These are phyloP conservation scores for Zizania latifolia DNA, from an alignment of 176 grass and related monocot genomes.

Conservation along the genomic window DNA sequence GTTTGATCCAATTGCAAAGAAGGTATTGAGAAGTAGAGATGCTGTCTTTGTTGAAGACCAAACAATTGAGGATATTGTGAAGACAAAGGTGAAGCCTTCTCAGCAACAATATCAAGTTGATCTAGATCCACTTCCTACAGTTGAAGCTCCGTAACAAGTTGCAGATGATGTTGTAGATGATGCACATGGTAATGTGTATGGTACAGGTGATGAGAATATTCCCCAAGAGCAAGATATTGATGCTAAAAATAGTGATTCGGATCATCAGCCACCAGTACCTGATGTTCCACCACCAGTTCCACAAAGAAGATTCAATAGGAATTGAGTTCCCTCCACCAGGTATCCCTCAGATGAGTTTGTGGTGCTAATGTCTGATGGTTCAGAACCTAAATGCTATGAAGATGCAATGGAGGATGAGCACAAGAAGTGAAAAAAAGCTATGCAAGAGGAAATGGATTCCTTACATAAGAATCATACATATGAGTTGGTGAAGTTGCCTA, in stretches of 20 bases:
- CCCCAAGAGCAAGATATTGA: neutral
- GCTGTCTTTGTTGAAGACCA: slow-evolving; percentile 4
- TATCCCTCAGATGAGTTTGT: neutral
- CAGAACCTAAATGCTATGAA: neutral
- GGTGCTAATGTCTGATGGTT: slow-evolving; percentile 1
- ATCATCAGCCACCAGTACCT: neutral
- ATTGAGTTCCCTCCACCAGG: neutral
- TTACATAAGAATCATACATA: slow-evolving; percentile 1
- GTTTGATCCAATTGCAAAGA: neutral
- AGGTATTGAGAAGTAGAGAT: neutral
- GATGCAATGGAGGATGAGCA: neutral
- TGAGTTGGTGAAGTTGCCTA: neutral
- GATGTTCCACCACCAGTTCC: neutral
- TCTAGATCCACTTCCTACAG: neutral
- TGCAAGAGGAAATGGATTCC: slow-evolving; percentile 10
- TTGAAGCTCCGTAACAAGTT: neutral
- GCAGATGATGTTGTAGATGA: neutral
- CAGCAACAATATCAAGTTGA: neutral
- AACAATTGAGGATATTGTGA: slow-evolving; percentile 20
- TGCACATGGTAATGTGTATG: neutral
- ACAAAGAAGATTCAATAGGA: neutral
- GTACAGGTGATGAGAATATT: neutral
- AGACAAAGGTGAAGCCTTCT: neutral
- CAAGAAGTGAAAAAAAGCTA: neutral
- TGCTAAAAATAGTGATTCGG: neutral